A percentile compares a stretch with the other conserved stretches of the same genome.
phyloP scores from a whole-genome alignment of 1,139 yeast genomes.

The Taphrina sp. region DNA sequence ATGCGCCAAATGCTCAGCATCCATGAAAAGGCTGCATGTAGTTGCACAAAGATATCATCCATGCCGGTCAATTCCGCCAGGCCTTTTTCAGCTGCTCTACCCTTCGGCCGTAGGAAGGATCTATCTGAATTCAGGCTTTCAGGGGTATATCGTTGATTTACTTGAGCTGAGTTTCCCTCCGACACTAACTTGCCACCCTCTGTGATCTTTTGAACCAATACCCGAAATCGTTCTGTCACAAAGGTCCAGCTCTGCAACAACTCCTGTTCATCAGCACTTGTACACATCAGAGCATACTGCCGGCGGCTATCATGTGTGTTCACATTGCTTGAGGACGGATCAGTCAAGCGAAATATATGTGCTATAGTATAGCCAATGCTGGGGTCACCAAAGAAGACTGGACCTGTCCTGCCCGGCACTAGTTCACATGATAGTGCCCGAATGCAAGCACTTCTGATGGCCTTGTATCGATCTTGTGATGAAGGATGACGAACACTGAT shows the following conservation, averaged over 20 bases:
- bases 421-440: slow-evolving; percentile 62
- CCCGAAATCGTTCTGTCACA: slow-evolving; percentile 29
- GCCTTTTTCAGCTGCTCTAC: slow-evolving; percentile 27
- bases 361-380: slow-evolving; percentile 65
- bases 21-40: slow-evolving; percentile 32
- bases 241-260: slow-evolving; percentile 25
- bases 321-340: slow-evolving; percentile 66
- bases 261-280: slow-evolving; percentile 21
- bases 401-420: slow-evolving; percentile 59
- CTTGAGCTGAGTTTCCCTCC: neutral
- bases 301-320: slow-evolving; percentile 10
- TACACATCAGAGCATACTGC: slow-evolving; percentile 40
- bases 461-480: slow-evolving; percentile 53
- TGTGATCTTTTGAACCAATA: slow-evolving; percentile 15
- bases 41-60: slow-evolving; percentile 31
- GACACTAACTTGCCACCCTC: slow-evolving; percentile 11
- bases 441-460: slow-evolving; percentile 52
- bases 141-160: neutral
- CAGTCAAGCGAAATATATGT: slow-evolving; percentile 65
- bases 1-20: slow-evolving; percentile 35
- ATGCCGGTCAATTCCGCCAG: slow-evolving; percentile 31
- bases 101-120: slow-evolving; percentile 33
- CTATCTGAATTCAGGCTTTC: slow-evolving; percentile 15
- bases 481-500: slow-evolving; percentile 56
- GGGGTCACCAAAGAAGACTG: slow-evolving; percentile 70